phyloP scores from a whole-genome alignment of 345 rosid genomes.

The Rhizophora apiculata region DNA sequence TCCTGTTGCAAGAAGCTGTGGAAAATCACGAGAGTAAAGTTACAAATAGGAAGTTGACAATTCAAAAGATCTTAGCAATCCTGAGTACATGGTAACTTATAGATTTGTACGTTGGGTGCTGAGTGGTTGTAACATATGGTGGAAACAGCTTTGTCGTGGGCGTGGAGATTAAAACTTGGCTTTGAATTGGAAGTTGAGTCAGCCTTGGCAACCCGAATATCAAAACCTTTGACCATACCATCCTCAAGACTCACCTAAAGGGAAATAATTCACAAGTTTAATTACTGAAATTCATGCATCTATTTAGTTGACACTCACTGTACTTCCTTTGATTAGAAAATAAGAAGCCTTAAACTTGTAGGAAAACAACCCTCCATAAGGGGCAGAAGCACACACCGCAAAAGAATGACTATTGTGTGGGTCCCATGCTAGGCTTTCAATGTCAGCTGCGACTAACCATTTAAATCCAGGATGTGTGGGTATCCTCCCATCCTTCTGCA shows the following conservation, averaged over 20 bases:
- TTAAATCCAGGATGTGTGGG: slow-evolving; percentile 72
- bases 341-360: background rate
- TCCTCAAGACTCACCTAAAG: slow-evolving; percentile 80
- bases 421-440: slow-evolving; percentile 94
- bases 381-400: slow-evolving; percentile 53
- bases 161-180: slow-evolving; percentile 74
- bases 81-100: background rate
- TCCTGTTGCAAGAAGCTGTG: slow-evolving; percentile 50
- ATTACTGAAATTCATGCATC: background rate
- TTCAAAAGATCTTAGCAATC: background rate
- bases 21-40: background rate
- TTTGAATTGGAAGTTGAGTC: slow-evolving; percentile 42
- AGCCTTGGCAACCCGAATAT: slow-evolving; percentile 44
- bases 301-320: background rate
- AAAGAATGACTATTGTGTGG: slow-evolving; percentile 75
- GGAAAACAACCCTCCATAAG: background rate
- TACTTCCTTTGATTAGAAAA: background rate
- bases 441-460: slow-evolving; percentile 72
- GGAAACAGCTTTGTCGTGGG: slow-evolving; percentile 87
- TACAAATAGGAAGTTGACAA: background rate
- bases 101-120: slow-evolving; percentile 35
- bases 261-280: background rate
- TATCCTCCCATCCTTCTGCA: slow-evolving; percentile 78
- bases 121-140: slow-evolving; percentile 54
- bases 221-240: slow-evolving; percentile 83